Conservation (phyloP, 352 stramenopile species). For the Pythium aquatile region DNA sequence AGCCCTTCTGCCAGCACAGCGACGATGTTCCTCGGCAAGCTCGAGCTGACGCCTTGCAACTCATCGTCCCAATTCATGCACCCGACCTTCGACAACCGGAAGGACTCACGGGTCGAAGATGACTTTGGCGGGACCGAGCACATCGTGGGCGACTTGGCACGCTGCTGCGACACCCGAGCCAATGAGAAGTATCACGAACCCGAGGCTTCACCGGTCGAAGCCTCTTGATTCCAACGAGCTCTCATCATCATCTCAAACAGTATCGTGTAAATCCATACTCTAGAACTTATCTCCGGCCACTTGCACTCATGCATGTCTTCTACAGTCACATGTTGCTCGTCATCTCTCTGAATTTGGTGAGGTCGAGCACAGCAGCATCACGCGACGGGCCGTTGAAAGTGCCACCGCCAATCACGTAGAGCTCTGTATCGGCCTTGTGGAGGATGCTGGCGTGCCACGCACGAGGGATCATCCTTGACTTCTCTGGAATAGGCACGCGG, state of each 20-base stretch:
- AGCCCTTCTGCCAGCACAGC: conserved; percentile 12
- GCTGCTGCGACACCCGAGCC: conserved; percentile 31
- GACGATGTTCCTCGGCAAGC: conserved; percentile 43
- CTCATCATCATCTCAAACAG: not conserved
- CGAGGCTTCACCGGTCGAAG: conserved; percentile 24
- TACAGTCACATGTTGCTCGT: not conserved
- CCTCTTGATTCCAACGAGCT: conserved; percentile 14
- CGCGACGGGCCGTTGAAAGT: conserved; percentile 57
- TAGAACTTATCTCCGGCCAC: not conserved
- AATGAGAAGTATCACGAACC: conserved; percentile 16
- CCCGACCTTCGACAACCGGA: conserved; percentile 52
- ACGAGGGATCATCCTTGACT: conserved; percentile 34
- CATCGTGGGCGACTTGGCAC: conserved; percentile 47
- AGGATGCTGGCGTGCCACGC: conserved; percentile 73
- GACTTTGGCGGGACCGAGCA: conserved; percentile 51
- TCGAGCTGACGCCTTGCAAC: conserved; percentile 53
- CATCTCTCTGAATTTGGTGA: conserved; percentile 32
- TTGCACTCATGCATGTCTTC: not conserved
- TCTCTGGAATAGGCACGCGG: conserved; percentile 36
- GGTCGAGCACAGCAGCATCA: conserved; percentile 49
- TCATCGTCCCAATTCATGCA: conserved; percentile 63
- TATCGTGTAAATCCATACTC: not conserved
- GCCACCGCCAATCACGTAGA: conserved; percentile 61
- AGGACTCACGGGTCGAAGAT: conserved; percentile 48
- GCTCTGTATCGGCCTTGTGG: conserved; percentile 19